Conservation (phyloP, 2,329 filamentous ascomycete genomes). For the Alternaria postmessia region DNA sequence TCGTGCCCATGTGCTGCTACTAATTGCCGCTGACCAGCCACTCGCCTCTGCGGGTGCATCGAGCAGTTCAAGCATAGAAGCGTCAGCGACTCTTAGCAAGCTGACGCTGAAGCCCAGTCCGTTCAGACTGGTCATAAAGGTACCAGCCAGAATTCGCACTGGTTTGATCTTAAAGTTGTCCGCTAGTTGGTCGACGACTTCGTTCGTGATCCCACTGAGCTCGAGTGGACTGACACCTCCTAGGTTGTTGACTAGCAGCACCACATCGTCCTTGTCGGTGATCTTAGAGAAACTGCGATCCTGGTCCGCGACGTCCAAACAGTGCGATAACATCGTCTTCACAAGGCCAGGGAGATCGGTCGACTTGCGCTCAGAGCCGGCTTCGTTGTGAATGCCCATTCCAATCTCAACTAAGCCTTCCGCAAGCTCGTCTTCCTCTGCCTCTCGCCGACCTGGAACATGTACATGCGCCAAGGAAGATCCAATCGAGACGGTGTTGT, state of each 20-base stretch:
- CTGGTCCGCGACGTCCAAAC: slow-evolving; percentile 68
- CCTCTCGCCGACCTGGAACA: slow-evolving; percentile 77
- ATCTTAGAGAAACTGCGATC: slow-evolving; percentile 76
- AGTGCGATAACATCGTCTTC: slow-evolving; percentile 70
- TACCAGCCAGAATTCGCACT: slow-evolving; percentile 68
- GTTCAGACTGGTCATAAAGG: slow-evolving; percentile 77
- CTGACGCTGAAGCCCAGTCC: slow-evolving; percentile 76
- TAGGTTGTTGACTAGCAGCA: slow-evolving; percentile 78
- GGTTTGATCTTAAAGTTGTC: slow-evolving; percentile 67
- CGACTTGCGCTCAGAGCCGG: slow-evolving; percentile 54
- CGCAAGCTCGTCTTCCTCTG: slow-evolving; percentile 65
- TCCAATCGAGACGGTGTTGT: slow-evolving; percentile 84
- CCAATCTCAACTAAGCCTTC: slow-evolving; percentile 71
- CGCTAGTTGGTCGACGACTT: slow-evolving; percentile 69
- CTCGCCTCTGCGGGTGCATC: slow-evolving; percentile 73
- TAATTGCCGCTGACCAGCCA: slow-evolving; percentile 71
- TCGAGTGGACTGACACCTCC: slow-evolving; percentile 77
- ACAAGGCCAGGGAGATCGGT: slow-evolving; percentile 55
- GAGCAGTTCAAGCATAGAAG: slow-evolving; percentile 71
- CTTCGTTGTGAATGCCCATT: slow-evolving; percentile 80
- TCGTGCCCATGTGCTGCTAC: slow-evolving; percentile 66
- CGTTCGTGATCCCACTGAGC: slow-evolving; percentile 74
- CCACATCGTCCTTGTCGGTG: slow-evolving; percentile 67
- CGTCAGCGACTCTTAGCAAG: slow-evolving; percentile 70
- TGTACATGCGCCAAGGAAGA: slow-evolving; percentile 91